These are phyloP conservation scores for Saturnispora gosingensis DNA, from an alignment of 805 yeast genomes.

Conservation along the genomic window DNA sequence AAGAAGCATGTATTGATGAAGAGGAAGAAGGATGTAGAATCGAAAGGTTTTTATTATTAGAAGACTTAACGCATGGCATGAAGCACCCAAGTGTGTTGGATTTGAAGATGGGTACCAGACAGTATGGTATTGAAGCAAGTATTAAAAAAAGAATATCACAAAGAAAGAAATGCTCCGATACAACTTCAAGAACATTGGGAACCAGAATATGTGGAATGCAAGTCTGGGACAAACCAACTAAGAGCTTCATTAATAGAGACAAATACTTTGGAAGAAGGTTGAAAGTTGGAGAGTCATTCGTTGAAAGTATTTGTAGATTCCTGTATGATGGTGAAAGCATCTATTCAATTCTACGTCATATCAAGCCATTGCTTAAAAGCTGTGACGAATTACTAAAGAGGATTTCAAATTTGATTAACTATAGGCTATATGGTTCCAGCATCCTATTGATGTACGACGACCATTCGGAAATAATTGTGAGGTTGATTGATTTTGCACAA, in stretches of 20 bases:
- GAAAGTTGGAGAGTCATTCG: constrained; percentile 64
- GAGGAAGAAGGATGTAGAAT: constrained; percentile 27
- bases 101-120: constrained; percentile 96
- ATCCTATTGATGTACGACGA: constrained; percentile 78
- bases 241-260: constrained; percentile 59
- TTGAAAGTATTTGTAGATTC: constrained; percentile 63
- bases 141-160: constrained; percentile 68
- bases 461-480: constrained; percentile 31
- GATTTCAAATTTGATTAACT: constrained; percentile 53
- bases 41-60: constrained; percentile 77
- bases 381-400: constrained; percentile 49
- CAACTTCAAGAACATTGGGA: constrained; percentile 78
- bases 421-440: constrained; percentile 87
- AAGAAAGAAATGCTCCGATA: constrained; percentile 64
- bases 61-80: constrained; percentile 83
- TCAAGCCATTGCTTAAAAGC: constrained; percentile 56
- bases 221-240: constrained; percentile 47
- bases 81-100: constrained; percentile 84
- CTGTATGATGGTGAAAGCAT: constrained; percentile 63
- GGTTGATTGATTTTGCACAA: constrained; percentile 93
- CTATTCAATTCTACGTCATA: constrained; percentile 52
- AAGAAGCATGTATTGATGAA: constrained; percentile 11
- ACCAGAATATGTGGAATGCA: constrained; percentile 95
- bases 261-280: constrained; percentile 87
- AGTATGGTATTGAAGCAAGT: constrained; percentile 91